Evolutionary conservation across 108 stramenopile genomes (phyloP).

Genomic region (Skeletonema marinoi): DNA sequence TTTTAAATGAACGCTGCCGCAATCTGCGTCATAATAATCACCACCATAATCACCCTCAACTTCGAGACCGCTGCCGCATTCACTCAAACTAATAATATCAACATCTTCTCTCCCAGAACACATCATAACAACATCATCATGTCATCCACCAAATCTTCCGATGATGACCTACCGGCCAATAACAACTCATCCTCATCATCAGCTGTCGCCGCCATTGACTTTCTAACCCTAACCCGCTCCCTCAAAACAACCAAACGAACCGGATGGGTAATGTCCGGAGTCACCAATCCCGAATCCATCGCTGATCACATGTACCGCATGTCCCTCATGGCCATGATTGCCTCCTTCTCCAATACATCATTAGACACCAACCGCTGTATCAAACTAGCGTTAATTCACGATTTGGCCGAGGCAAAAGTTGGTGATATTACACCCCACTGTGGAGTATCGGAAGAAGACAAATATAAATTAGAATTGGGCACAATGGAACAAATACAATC

Average conservation of each 20-base stretch:
- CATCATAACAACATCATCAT: background rate
- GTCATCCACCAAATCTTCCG: background rate
- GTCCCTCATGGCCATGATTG: conserved; percentile 69
- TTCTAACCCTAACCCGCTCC: conserved; percentile 60
- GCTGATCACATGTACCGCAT: conserved; percentile 86
- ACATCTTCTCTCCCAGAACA: background rate
- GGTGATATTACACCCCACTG: conserved; percentile 88
- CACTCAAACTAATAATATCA: background rate
- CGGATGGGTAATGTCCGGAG: conserved; percentile 68
- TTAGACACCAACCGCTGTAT: conserved; percentile 62
- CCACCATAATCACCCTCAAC: background rate
- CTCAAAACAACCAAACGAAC: conserved; percentile 79
- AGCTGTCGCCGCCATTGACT: conserved; percentile 51
- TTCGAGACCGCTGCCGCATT: background rate
- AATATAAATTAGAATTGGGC: conserved; percentile 61
- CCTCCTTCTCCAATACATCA: conserved; percentile 29
- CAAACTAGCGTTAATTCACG: conserved; percentile 79
- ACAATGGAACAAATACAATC: conserved; percentile 63
- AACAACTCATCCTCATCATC: background rate
- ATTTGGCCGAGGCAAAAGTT: conserved; percentile 79
- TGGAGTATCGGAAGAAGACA: conserved; percentile 56
- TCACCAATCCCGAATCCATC: conserved; percentile 67
- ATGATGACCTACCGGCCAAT: background rate
- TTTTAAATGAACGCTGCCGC: background rate
- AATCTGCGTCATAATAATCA: background rate